Evolutionary conservation across 805 yeast species (phyloP), one percentile per base, ranked within the genome.

Genomic region (Candida chilensis): DNA sequence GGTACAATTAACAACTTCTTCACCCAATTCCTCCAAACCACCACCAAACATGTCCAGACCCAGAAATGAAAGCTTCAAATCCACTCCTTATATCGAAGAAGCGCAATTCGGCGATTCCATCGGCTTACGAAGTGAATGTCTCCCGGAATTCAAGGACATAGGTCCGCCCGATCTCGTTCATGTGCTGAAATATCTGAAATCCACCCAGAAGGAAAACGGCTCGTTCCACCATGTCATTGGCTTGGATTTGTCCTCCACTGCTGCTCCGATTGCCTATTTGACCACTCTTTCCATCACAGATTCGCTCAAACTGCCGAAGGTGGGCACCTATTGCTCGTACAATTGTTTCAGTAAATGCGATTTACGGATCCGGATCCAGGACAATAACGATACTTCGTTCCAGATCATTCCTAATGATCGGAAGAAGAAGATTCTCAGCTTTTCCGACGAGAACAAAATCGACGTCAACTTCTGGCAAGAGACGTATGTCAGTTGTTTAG

Each of bases 91-190:
- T 30, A 57, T 71, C 17, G 47, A 55, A 22, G 84, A 77, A 44
- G 48, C 41, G n/a, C 53, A 55, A 11, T 53, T 62, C 11, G 76
- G 77, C 1, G 73, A 70, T 33, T 59, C 77, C n/a, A 48, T 77
- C 16, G 64, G 60, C 11, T 52, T 63, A n/a, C 59, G 84, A 29
- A 65, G 72, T 4, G 44, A 48, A 3, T 39, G 60, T 1, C 39
- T 76, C 15, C 44, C 62, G 0, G 44, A 60, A 6, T 67, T 66
- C 36, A 52, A 48, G 31, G 77, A 76, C n/a, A 45, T 79, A 15
- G 94, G 94, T 0, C 84, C 87, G 2, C 80, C 87, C 3, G 94
- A 83, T 51, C 56, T 82, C 34, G 74, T 78, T 3, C 81, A 67
- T 40, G 40, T 70, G 17, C 48, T 67, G 17, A 63, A 54, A 67